Base-by-base conservation (phyloP, 352 stramenopile genomes). In the Pythium dissotocum region DNA sequence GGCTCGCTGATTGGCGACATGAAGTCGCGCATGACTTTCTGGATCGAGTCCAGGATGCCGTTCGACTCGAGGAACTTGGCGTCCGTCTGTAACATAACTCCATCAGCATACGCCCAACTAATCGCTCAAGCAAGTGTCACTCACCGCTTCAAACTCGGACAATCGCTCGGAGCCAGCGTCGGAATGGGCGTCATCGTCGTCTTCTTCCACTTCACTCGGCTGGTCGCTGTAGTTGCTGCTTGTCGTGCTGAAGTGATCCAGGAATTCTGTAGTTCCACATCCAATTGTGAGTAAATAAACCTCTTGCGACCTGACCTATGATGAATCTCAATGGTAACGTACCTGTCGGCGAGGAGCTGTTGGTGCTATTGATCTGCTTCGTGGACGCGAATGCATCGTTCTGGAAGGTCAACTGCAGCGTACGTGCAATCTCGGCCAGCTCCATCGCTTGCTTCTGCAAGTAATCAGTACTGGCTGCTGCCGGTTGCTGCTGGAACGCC, bases 21-120 rank as follows among this genome's bases (percentile, higher is more conserved):
- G 26, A 83, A 83, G 54, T 81, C 77, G 10, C 87, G 85, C 84
- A 94, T 92, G 30, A 90, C 84, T 52, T 90, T 82, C 30, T 94
- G 86, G 44, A 92, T 91, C 9, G 86, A 93, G 62, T 92, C 86
- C 18, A 91, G 69, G n/a, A 92, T 88, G 2, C 46, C 46, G 21
- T 77, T 91, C 4, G 86, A 85, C 56, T 91, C 83, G 54, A 92
- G 69, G 55, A 94, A 92, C 18, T 84, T 80, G 46, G 77, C 81
- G 33, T 94, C 86, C 21, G 82, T 80, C 85, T 93, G 44, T 14
- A 18, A 28, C 33, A 63, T 12, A 49, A 61, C 51, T 12, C 18
- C 24, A n/a, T 40, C 32, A 18, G 40, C 13, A 9, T 8, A 36
- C 10, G 38, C 4, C 6, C 10, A 40, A 21, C 9, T 30, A 66